Evolutionary conservation across 2,329 filamentous ascomycete genomes (phyloP), one percentile per base, ranked within the genome.

Genomic region (Colletotrichum sp.): DNA sequence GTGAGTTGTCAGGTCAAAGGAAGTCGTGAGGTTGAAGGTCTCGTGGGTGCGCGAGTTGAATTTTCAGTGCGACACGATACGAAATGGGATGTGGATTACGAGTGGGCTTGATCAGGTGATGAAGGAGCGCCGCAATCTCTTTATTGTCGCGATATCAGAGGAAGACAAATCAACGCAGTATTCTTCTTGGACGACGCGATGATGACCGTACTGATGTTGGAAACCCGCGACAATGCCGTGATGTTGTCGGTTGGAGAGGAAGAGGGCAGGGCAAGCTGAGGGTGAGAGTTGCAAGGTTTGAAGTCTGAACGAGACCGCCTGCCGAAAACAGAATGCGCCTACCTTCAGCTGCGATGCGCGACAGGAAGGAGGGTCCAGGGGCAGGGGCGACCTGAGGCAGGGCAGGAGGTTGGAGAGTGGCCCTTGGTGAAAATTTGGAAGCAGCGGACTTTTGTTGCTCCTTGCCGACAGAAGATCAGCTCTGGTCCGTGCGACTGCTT

Each of bases 301-400:
- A 64, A 44, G 66, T 52, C 67, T 65, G 70, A 32, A 52, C 55
- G 52, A 74, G 74, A 77, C 76, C 74, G 76, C 76, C 76, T 77
- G 63, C 76, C 72, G 44, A 71, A 77, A 69, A 36, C 62, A 75
- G 65, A 69, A 63, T 57, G 30, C 63, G 57, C 63, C 72, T 36
- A 39, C 21, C 15, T 55, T 55, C 36, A 72, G 36, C 52, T 67
- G 69, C 32, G 39, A 72, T 72, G 63, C 39, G 72, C 36, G 62
- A 34, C 57, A 57, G 57, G 34, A 71, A 24, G 21, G 70, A 30
- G 24, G 26, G 32, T 24, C 49, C 60, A 52, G 49, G 28, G 34
- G 44, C 34, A 60, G 60, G 60, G 36, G 15, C 36, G 63, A 65
- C 21, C 34, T 44, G 34, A 28, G 30, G 55, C 55, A 39, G 26